These are phyloP conservation scores for Cucumis melo DNA, from an alignment of 306 rosid genomes.

Conservation along the genomic window DNA sequence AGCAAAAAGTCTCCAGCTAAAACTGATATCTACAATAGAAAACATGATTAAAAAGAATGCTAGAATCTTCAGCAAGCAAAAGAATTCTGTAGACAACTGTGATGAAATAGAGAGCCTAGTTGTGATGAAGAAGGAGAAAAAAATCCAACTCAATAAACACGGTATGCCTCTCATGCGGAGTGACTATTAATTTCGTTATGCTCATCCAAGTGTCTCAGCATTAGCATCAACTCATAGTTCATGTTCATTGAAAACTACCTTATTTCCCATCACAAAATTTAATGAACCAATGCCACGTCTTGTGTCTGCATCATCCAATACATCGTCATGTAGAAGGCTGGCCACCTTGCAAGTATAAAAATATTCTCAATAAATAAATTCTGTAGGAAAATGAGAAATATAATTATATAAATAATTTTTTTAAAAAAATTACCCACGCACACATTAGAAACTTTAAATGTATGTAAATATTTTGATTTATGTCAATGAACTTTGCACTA, in stretches of 20 bases:
- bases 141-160: conserved; percentile 8
- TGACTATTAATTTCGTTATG: neutral
- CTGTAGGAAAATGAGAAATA: neutral
- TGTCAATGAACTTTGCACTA: neutral
- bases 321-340: conserved; percentile 97
- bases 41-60: conserved; percentile 8
- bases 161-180: neutral
- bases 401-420: neutral
- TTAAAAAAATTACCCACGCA: too few species aligned
- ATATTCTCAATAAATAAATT: neutral
- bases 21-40: conserved; percentile 51
- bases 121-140: neutral
- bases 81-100: neutral
- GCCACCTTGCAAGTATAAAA: conserved; percentile 48
- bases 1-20: conserved; percentile 95
- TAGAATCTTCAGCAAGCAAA: conserved; percentile 7
- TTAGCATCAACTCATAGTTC: neutral
- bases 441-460: neutral
- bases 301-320: conserved; percentile 93
- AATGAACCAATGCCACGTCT: conserved; percentile 86
- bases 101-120: conserved; percentile 5
- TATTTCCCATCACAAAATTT: conserved; percentile 82
- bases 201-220: neutral
- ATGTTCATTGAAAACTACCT: conserved; percentile 28
- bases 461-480: neutral